Evolutionary conservation across 192 early-diverging fungal species (phyloP), one percentile per base, ranked within the genome.

Genomic region (Backusella luteola): DNA sequence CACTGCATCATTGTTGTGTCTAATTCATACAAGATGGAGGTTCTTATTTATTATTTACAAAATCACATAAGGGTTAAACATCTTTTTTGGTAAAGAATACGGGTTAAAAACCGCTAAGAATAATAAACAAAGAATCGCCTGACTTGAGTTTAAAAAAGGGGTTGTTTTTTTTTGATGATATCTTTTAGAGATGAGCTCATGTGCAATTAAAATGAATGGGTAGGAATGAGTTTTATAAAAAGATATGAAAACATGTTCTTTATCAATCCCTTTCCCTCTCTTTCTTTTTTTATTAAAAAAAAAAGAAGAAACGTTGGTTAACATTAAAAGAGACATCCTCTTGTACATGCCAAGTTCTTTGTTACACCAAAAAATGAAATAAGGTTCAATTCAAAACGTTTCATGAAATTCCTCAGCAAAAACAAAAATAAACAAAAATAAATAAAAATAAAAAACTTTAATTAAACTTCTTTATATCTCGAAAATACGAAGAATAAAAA

Each of bases 101-200:
- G 17, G 46, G 6, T 6, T 49, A 49, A 44, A 44, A 21, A 52
- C n/a, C 14, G 5, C 4, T 23, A 26, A 6, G 3, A 56, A 56
- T 56, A 56, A 56, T 56, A 63, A 63, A 63, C 56, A 63, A 63
- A 29, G 56, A 26, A 63, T 63, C 56, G 26, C 29, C 56, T 63
- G 56, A 63, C 23, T 63, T 29, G 53, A 11, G 9, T 1, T 63
- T 29, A 14, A 29, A 63, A 59, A 23, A 23, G 23, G 46, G 6
- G 46, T 17, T 44, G 2, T 44, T 56, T 8, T 32, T n/a, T 56
- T 56, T 56, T 19, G 56, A 4, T 29, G 23, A 29, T 49, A 7
- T 29, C 56, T 26, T 26, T 8, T 63, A 1, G 19, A 63, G 9
- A 63, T 29, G 6, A 29, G 14, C 7, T 23, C n/a, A 53, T 44